Evolutionary conservation across 2,329 filamentous ascomycete genomes (phyloP).

Genomic region (Aspergillus tamarii): DNA sequence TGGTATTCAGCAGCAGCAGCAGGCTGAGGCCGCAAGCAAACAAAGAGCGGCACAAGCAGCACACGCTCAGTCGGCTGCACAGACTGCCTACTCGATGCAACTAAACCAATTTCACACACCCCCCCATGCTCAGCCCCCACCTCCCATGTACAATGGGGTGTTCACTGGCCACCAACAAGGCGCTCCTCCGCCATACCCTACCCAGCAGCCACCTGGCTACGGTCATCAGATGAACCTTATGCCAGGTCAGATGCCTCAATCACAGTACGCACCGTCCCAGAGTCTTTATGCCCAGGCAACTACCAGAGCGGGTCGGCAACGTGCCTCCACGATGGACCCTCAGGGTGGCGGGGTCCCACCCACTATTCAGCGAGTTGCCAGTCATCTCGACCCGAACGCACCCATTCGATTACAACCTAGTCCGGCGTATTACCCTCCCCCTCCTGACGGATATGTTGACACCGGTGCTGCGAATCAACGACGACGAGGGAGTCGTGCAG

Average conservation of each 20-base stretch:
- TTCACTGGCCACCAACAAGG: conserved; percentile 70
- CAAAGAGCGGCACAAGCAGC: conserved; percentile 72
- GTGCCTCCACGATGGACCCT: conserved; percentile 95
- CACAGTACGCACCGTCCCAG: conserved; percentile 72
- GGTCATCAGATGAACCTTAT: conserved; percentile 73
- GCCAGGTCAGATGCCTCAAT: conserved; percentile 65
- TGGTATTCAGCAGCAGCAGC: conserved; percentile 92
- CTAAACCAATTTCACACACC: conserved; percentile 59
- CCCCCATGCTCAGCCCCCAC: conserved; percentile 55
- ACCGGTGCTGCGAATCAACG: conserved; percentile 67
- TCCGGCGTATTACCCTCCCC: conserved; percentile 94
- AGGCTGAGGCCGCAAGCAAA: conserved; percentile 91
- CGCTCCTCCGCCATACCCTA: conserved; percentile 77
- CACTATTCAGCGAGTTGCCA: conserved; percentile 90
- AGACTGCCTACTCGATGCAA: conserved; percentile 69
- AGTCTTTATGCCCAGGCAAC: conserved; percentile 74
- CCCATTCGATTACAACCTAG: conserved; percentile 94
- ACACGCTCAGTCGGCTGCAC: conserved; percentile 69
- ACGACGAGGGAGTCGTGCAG: conserved; percentile 73
- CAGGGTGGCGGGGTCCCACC: conserved; percentile 90
- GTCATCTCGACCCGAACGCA: conserved; percentile 90
- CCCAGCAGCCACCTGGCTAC: conserved; percentile 68
- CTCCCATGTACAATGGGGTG: conserved; percentile 75
- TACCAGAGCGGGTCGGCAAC: conserved; percentile 77
- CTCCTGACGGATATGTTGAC: conserved; percentile 77